A percentile compares a stretch with the other conserved stretches of the same genome.
Conservation (phyloP, 1,139 yeast genomes). For the Geotrichum aggregatum region DNA sequence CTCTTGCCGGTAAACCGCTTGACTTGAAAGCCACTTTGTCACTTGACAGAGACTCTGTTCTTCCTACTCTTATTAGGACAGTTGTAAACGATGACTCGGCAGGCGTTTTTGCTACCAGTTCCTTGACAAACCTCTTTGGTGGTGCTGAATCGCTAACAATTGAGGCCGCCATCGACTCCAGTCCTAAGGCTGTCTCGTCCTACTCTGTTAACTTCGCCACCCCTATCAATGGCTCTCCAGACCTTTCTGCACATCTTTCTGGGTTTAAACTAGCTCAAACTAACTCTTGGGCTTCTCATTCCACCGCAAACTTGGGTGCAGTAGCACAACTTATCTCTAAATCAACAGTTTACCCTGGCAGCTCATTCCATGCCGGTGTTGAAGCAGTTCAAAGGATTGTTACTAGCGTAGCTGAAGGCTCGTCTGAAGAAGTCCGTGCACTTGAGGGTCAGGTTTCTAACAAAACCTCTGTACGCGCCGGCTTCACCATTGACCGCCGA, state of each 20-base stretch:
- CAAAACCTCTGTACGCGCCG: conserved; percentile 55
- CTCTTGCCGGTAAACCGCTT: conserved; percentile 10
- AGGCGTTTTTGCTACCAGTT: conserved; percentile 47
- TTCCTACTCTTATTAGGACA: conserved; percentile 85
- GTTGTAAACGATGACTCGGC: conserved; percentile 90
- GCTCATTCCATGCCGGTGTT: conserved; percentile 26
- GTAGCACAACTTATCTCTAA: conserved; percentile 11
- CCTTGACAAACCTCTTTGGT: conserved; percentile 73
- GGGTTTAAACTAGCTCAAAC: conserved; percentile 5
- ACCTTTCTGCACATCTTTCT: conserved; percentile 14
- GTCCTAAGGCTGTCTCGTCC: conserved; percentile 59
- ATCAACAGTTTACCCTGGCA: conserved; percentile 14
- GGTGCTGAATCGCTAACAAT: conserved; percentile 78
- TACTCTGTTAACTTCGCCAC: conserved; percentile 38
- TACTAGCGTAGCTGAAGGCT: conserved; percentile 27
- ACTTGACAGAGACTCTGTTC: conserved; percentile 37
- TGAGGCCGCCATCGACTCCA: conserved; percentile 77
- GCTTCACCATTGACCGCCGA: conserved; percentile 53
- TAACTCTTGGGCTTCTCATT: conserved; percentile 9
- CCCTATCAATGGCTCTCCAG: conserved; percentile 43
- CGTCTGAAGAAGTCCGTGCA: conserved; percentile 28
- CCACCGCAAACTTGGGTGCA: conserved; percentile 4
- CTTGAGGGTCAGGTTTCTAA: conserved; percentile 52
- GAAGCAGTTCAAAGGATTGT: conserved; percentile 29
- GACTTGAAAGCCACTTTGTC: conserved; percentile 28